These are phyloP conservation scores for Aureobasidium sp. DNA, from an alignment of 2,329 filamentous ascomycete species.

Conservation along the genomic window DNA sequence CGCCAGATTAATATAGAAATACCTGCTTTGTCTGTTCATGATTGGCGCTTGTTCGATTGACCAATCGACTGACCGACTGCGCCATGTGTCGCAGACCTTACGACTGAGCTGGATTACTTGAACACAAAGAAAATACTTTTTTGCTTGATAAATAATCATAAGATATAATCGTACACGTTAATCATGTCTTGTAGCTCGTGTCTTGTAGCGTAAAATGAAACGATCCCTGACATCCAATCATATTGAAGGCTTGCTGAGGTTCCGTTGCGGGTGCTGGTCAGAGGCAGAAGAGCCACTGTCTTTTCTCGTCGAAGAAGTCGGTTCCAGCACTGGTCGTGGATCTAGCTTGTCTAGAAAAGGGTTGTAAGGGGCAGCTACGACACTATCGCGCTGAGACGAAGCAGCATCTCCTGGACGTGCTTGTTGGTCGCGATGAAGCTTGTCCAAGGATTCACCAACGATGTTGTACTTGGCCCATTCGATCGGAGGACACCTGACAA, in stretches of 20 bases:
- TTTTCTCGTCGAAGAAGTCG: slow-evolving; percentile 11
- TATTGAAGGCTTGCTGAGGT: not conserved
- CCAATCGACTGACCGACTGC: not conserved
- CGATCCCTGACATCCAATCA: not conserved
- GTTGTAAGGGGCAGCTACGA: slow-evolving; percentile 53
- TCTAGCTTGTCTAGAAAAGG: slow-evolving; percentile 49
- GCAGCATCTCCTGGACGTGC: slow-evolving; percentile 45
- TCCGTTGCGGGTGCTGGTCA: not conserved
- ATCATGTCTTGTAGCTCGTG: slow-evolving; percentile 7
- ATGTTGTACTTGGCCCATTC: slow-evolving; percentile 94
- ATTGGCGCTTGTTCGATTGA: not conserved
- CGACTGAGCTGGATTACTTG: not conserved
- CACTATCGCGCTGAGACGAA: slow-evolving; percentile 37
- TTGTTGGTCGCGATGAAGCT: slow-evolving; percentile 73
- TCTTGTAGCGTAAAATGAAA: not conserved
- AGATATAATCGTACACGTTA: slow-evolving; percentile 4
- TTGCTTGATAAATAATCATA: slow-evolving; percentile 1
- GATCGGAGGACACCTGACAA: slow-evolving; percentile 79
- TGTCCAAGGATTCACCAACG: slow-evolving; percentile 77
- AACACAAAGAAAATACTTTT: not conserved
- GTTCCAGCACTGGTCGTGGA: slow-evolving; percentile 18
- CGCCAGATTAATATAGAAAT: slow-evolving; percentile 11
- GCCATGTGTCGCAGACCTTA: not conserved
- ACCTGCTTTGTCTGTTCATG: slow-evolving; percentile 1
- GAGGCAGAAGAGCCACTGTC: slow-evolving; percentile 17